Percentiles rank a stretch among this genome's conserved stretches.
Conservation (phyloP, 768 basidiomycete species). For the Trichaptum fuscoviolaceum region DNA sequence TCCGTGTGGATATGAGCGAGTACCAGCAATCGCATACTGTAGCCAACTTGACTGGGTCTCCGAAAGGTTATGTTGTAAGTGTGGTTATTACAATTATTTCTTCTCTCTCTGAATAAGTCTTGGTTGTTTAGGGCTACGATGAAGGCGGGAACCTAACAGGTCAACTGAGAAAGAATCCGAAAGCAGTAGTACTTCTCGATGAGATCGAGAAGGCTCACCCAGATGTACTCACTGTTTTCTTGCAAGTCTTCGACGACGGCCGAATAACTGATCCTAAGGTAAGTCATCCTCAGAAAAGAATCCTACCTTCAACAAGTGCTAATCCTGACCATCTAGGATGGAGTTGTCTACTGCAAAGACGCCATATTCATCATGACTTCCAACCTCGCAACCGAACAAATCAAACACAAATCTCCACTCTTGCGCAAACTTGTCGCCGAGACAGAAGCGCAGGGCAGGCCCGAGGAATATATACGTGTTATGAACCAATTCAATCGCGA, state of each 20-base stretch:
- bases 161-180: slow-evolving; percentile 1
- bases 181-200: not conserved
- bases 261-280: slow-evolving; percentile 34
- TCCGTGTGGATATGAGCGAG: not conserved
- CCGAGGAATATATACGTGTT: not conserved
- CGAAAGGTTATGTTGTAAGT: slow-evolving; percentile 4
- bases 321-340: not conserved
- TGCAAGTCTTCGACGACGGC: slow-evolving; percentile 45
- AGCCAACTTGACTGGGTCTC: not conserved
- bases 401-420: slow-evolving; percentile 11
- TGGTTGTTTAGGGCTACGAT: slow-evolving; percentile 1
- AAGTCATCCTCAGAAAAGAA: slow-evolving; percentile 9
- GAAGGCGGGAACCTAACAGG: not conserved
- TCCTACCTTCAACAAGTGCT: not conserved
- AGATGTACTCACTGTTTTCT: slow-evolving; percentile 38
- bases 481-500: slow-evolving; percentile 15
- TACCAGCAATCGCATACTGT: slow-evolving; percentile 2
- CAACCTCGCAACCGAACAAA: slow-evolving; percentile 25
- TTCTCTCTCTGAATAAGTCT: not conserved
- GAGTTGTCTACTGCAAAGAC: slow-evolving; percentile 27
- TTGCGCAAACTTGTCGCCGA: slow-evolving; percentile 27
- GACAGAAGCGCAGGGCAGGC: slow-evolving; percentile 14
- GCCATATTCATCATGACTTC: slow-evolving; percentile 39
- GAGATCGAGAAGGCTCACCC: slow-evolving; percentile 39
- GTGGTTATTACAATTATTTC: too few relatives aligned